Evolutionary conservation across 495 filamentous ascomycete genomes (phyloP), one percentile per base, ranked within the genome.

Genomic region (Articulospora tetracladia): DNA sequence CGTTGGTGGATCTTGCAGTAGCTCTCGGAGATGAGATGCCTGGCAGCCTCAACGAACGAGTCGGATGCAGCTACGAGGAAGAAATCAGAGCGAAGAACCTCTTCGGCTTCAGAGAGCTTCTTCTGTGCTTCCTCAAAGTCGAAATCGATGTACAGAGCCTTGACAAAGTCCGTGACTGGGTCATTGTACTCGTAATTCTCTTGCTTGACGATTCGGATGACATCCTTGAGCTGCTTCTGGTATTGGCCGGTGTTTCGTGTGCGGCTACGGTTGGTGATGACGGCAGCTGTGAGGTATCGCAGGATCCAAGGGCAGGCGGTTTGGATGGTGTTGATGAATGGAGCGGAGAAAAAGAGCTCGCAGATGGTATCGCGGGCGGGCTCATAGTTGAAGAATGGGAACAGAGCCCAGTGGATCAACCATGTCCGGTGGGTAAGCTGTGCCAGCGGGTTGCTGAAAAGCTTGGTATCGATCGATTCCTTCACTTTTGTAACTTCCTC

Each of bases 1-100:
- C 94, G 84, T 63, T 97, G 91, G 76, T 97, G 94, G 70, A 98
- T 98, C 84, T 98, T 98, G 89, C 95, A 98, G 81, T 98, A 98
- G 72, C 83, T 88, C 79, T 98, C 94, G 10, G 93, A 98, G 73
- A 98, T 97, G 54, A 98, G 77, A 78, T 98, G 94, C 65, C 94
- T 80, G 39, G 94, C 94, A 53, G 91, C 86, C 69, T 98, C 95
- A 60, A 98, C 91, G 69, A 98, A 98, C 19, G 85, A 80, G 69
- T 97, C 93, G 12, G 92, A 86, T 4, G 90, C 80, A 32, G 85
- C 84, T 52, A 88, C 85, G 27, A 98, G 84, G 87, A 98, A 98
- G 84, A 98, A 97, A 75, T 98, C 94, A 64, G 87, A 85, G 63
- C 89, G 88, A 36, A 97, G 79, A 49, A 98, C 89, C 71, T 94